Conservation (phyloP, 2,329 filamentous ascomycete species). For the Penicillium vulpinum region DNA sequence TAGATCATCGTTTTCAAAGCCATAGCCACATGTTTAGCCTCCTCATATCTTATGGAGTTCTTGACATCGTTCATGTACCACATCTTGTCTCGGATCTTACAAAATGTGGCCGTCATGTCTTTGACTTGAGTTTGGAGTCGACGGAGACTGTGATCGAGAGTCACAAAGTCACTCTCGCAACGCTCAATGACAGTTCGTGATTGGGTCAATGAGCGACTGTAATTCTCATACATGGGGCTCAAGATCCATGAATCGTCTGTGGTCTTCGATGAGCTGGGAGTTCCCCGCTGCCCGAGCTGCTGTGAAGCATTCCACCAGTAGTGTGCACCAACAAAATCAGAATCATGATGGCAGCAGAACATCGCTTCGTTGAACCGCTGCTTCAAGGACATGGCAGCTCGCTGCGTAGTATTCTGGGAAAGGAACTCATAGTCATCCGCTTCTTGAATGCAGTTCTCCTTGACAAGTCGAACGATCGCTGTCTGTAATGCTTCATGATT, state of each 20-base stretch:
- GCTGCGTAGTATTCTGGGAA: slow-evolving; percentile 1
- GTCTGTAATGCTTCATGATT: slow-evolving; percentile 80
- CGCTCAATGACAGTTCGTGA: slow-evolving; percentile 36
- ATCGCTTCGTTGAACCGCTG: slow-evolving; percentile 64
- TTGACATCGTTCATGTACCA: slow-evolving; percentile 96
- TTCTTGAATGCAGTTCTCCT: slow-evolving; percentile 78
- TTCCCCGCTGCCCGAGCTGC: slow-evolving; percentile 63
- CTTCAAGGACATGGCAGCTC: slow-evolving; percentile 30
- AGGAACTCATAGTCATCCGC: slow-evolving; percentile 36
- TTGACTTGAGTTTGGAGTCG: slow-evolving; percentile 73
- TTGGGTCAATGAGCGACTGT: slow-evolving; percentile 33
- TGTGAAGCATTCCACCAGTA: slow-evolving; percentile 82
- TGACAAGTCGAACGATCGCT: slow-evolving; percentile 75
- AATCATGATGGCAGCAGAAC: slow-evolving; percentile 72
- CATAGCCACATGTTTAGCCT: slow-evolving; percentile 79
- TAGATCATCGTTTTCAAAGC: slow-evolving; percentile 86
- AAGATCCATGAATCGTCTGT: slow-evolving; percentile 69
- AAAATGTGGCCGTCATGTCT: slow-evolving; percentile 70
- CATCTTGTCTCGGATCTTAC: slow-evolving; percentile 88
- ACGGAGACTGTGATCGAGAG: slow-evolving; percentile 79
- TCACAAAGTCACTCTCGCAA: slow-evolving; percentile 60
- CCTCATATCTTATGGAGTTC: slow-evolving; percentile 83
- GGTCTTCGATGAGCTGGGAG: slow-evolving; percentile 51
- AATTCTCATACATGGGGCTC: slow-evolving; percentile 69
- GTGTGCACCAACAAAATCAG: slow-evolving; percentile 80